Evolutionary conservation across 2,329 filamentous ascomycete genomes (phyloP), one percentile per base, ranked within the genome.

Genomic region (Epicoccum sorghinum): DNA sequence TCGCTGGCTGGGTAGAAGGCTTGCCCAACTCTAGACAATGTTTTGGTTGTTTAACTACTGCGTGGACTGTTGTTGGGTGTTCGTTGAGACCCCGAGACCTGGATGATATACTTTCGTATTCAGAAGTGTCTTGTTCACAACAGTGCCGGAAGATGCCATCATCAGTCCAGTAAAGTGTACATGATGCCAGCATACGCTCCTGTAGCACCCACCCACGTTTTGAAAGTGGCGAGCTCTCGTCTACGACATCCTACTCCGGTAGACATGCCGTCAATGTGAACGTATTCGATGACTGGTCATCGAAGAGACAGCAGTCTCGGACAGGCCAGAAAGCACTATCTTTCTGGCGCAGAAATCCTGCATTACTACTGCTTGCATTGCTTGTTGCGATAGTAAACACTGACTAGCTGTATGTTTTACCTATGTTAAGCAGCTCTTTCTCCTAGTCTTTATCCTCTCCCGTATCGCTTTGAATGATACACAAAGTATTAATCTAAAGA

Each of bases 141-240:
- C 47, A 50, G 2, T 18, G 5, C 47, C 47, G 44, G 6, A 50
- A 50, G 4, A 50, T 1, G 12, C 47, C 47, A 1, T 44, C 25
- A 2, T 39, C 25, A 2, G 47, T 50, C 24, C 39, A 50, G 14
- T 25, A 39, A 12, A 50, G 24, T 13, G 33, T 32, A 3, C 40
- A 32, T 5, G 33, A 44, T 8, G 47, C 24, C 2, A 37, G 14
- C 40, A 44, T 44, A 10, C 40, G 47, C 5, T 50, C 47, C 5
- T 50, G 47, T 9, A 50, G 8, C 1, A 39, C 47, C 47, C 47
- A 50, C 1, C 47, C 47, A 7, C 47, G 47, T 4, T 13, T 24
- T 4, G 32, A 12, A n/a, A 50, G 32, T 7, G 25, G 14, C 3
- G 40, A 50, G 4, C 3, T 0, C 7, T 50, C 40, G 2, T 44